A percentile compares a stretch with the other conserved stretches of the same genome.
phyloP scores from a whole-genome alignment of 306 rosid genomes.

The Glycine latifolia region DNA sequence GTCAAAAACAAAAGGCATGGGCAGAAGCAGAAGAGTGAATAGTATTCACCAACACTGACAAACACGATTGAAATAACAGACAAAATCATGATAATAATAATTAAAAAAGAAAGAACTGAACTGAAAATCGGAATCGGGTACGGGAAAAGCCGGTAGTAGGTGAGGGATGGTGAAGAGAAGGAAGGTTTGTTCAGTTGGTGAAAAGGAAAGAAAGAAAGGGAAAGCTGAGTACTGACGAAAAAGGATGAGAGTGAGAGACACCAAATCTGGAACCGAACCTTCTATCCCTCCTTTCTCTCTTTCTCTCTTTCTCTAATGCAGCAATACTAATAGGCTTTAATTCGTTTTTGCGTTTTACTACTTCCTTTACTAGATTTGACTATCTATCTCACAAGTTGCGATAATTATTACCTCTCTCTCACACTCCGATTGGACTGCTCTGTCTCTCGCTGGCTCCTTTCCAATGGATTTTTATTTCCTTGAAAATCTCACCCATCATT shows the following conservation, averaged over 20 bases:
- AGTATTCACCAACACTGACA: constrained; percentile 7
- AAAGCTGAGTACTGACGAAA: background rate
- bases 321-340: no score
- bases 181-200: no score
- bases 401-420: background rate
- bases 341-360: no score
- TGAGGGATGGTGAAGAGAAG: background rate
- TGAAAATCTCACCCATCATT: background rate
- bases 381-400: background rate
- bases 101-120: background rate
- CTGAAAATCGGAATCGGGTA: constrained; percentile 32
- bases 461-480: background rate
- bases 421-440: background rate
- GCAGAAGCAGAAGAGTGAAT: background rate
- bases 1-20: constrained; percentile 8
- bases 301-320: no score
- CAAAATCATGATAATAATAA: background rate
- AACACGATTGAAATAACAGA: background rate
- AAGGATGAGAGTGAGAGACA: background rate
- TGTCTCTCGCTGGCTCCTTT: background rate
- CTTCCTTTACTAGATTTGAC: no score
- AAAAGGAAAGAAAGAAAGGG: background rate
- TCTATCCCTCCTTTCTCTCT: constrained; percentile 10
- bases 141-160: background rate
- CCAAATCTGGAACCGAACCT: constrained; percentile 31